Evolutionary conservation across 1,284 basidiomycete species (phyloP), one percentile per base, ranked within the genome.

Genomic region (Cerrena zonata): DNA sequence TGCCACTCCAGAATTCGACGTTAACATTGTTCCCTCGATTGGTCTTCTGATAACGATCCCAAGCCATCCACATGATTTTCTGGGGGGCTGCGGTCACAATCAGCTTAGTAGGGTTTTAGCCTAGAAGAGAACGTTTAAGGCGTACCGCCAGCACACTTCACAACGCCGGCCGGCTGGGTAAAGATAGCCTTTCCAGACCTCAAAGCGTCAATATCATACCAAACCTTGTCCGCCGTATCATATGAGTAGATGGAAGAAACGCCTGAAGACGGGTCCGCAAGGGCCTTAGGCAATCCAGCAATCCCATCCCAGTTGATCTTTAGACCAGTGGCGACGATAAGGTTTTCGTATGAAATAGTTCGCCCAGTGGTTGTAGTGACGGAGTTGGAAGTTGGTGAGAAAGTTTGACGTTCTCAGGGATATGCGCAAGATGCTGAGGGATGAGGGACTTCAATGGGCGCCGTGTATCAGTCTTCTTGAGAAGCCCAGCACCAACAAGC

Each of bases 51-150:
- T 78, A 91, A 45, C 82, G 73, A 61, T 91, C 88, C 85, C 86
- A 88, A 45, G 91, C 88, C 89, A 94, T 93, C 89, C 92, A 95
- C 83, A 92, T 90, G 57, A 94, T 89, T 70, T 94, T 94, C 64
- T 93, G 90, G 18, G 91, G 91, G 13, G 90, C 91, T 91, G 58
- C 22, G 48, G 44, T 26, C 5, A 40, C 22, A 26, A 26, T 21
- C 23, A 42, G 44, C 21, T 18, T 24, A 30, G 15, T 34, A 7
- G 30, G 15, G 30, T 7, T 15, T 34, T 15, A n/a, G n/a, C 30
- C 30, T 7, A 34, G 26, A 4, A 38, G 15, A 30, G 38, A 40
- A 19, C 23, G 15, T 19, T 27, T 12, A 43, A n/a, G 12, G 54
- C 70, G 56, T 58, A 86, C 87, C 93, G 68, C 95, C 95, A 49